These are phyloP conservation scores for Cryptomeria japonica DNA, from an alignment of 75 land plant genomes.

Conservation along the genomic window DNA sequence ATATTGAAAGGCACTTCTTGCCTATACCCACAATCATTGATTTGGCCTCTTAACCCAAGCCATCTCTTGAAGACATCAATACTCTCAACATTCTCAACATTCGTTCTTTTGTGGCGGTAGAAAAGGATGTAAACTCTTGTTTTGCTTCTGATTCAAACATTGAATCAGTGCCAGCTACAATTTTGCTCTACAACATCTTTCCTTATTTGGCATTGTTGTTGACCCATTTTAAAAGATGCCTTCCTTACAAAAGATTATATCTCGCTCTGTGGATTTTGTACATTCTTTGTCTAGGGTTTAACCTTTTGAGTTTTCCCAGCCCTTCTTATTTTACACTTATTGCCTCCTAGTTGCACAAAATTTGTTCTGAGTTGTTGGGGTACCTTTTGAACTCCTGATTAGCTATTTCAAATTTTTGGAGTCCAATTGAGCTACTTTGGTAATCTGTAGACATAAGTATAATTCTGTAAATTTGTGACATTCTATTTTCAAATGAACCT, in stretches of 20 bases:
- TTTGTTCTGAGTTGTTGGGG: neutral
- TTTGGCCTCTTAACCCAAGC: neutral
- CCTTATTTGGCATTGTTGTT: neutral
- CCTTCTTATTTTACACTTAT: neutral
- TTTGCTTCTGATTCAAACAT: too few species aligned
- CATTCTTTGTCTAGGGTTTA: neutral
- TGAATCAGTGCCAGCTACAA: neutral
- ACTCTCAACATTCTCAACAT: neutral
- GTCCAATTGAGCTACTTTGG: neutral
- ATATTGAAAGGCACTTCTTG: neutral
- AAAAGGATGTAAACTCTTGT: neutral
- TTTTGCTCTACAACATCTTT: neutral
- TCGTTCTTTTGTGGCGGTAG: neutral
- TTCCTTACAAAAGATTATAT: neutral
- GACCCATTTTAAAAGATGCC: neutral
- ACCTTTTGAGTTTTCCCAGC: neutral
- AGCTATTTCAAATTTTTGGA: neutral
- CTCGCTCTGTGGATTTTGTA: neutral
- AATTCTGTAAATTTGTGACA: neutral
- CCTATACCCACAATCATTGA: neutral
- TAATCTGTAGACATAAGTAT: neutral
- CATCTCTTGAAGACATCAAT: neutral
- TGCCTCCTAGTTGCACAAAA: neutral
- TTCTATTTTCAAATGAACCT: neutral
- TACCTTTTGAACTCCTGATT: neutral